Base-by-base conservation (phyloP, 1,284 basidiomycete species). In the Wallemia hederae region DNA sequence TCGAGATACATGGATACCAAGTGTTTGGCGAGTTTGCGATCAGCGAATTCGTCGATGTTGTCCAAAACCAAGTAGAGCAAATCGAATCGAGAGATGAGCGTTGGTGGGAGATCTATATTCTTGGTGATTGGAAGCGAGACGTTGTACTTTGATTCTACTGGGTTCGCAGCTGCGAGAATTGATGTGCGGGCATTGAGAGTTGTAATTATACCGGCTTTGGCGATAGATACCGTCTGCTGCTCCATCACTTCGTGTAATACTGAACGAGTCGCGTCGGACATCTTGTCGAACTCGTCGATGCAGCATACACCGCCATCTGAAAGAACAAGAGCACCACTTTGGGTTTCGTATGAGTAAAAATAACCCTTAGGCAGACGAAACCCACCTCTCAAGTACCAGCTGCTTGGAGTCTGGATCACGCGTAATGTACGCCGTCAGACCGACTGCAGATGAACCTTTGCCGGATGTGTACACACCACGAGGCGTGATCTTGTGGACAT, bases 161-260 rank as follows among this genome's bases (percentile, higher is more conserved):
- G 92, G 71, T 99, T 98, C 39, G 92, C 92, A 7, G 91, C 92
- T 1, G 92, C 92, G 1, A 98, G 76, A 65, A 98, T 90, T 0
- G 94, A 98, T 0, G 92, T 97, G 31, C 94, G 79, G 0, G 94
- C 92, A 66, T 98, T 98, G 64, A 98, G 76, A 0, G 94, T 97
- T 0, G 92, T 98, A 69, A 97, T 98, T 68, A 98, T 98, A 11
- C 94, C 94, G 0, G 92, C 92, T 72, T 98, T 98, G n/a, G 94
- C 94, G 63, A 98, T 92, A 1, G 91, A 97, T 1, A 98, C 90
- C 0, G 92, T 98, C 83, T 98, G 92, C 82, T 98, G 92, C 78
- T 98, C 92, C 92, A 98, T 98, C 39, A 97, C 94, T 82, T 98
- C 94, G 70, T 98, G 92, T 59, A 98, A 74, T 0, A 97, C 94